Conservation (phyloP, 306 rosid species). For the Vicia villosa region DNA sequence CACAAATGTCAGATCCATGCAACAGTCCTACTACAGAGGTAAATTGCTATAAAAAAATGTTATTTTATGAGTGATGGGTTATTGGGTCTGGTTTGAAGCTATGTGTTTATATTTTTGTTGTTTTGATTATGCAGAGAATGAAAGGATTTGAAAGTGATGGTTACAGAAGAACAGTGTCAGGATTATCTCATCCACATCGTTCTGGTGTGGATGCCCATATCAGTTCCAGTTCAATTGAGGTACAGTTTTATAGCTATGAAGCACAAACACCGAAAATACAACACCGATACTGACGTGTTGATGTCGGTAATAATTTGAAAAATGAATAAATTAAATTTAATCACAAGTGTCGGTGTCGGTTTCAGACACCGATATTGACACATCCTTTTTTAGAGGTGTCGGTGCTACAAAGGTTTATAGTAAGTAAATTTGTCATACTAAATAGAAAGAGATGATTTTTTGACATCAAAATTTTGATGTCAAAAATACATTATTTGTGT, state of each 20-base stretch:
- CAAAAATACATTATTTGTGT: not conserved
- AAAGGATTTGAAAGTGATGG: conserved; percentile 50
- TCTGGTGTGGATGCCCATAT: conserved; percentile 42
- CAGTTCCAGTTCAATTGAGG: conserved; percentile 61
- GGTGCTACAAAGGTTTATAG: not conserved
- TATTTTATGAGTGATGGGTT: not conserved
- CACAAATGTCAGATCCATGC: conserved; percentile 70
- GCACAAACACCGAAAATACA: too few relatives aligned
- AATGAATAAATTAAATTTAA: too few relatives aligned
- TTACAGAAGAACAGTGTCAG: conserved; percentile 56
- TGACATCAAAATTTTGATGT: not conserved
- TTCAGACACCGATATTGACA: too few relatives aligned
- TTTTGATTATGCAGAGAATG: conserved; percentile 50
- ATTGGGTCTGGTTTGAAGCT: conserved; percentile 20
- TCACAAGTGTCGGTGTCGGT: too few relatives aligned
- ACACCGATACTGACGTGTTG: too few relatives aligned
- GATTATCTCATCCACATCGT: conserved; percentile 46
- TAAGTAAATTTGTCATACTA: conserved; percentile 2
- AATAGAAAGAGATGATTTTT: not conserved
- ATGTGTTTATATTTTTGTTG: not conserved
- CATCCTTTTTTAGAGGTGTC: too few relatives aligned
- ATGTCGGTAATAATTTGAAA: too few relatives aligned
- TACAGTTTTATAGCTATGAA: conserved; percentile 25
- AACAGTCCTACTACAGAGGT: conserved; percentile 67
- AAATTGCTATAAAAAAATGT: conserved; percentile 26